A percentile compares a stretch with the other conserved stretches of the same genome.
These are phyloP conservation scores for Coprinellus micaceus DNA, from an alignment of 768 basidiomycete genomes.

Conservation along the genomic window DNA sequence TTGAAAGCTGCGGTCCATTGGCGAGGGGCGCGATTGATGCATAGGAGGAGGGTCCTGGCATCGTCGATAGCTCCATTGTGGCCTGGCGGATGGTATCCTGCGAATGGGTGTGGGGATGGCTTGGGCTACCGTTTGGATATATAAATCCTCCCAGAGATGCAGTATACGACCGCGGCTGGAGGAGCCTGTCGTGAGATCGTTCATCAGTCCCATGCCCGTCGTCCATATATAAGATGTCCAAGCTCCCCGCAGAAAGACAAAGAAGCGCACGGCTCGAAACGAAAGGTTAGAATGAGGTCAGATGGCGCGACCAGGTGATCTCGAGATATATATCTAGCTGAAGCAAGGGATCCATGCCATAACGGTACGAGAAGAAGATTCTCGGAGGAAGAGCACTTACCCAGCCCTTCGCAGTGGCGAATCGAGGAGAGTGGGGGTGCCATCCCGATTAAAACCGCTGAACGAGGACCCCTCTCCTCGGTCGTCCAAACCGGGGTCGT, in stretches of 20 bases:
- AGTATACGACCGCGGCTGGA: constrained; percentile 53
- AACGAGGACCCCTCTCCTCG: neutral
- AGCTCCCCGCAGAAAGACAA: neutral
- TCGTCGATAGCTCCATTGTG: constrained; percentile 63
- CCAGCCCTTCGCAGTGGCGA: constrained; percentile 50
- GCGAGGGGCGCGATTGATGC: constrained; percentile 1
- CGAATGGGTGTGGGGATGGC: constrained; percentile 40
- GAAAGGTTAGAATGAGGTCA: constrained; percentile 20
- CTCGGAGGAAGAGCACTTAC: constrained; percentile 33
- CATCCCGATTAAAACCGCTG: too few species aligned
- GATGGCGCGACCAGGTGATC: constrained; percentile 22
- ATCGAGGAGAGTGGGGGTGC: constrained; percentile 26
- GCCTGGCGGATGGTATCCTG: constrained; percentile 61
- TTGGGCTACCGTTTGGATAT: constrained; percentile 5
- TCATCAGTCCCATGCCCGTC: too few species aligned
- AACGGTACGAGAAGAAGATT: neutral
- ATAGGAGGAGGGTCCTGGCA: constrained; percentile 34
- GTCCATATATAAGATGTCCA: too few species aligned
- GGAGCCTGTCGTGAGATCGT: too few species aligned
- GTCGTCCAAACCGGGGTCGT: neutral
- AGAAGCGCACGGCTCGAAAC: constrained; percentile 4
- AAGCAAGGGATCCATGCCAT: neutral
- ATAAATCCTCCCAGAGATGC: constrained; percentile 21
- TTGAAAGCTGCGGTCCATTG: neutral
- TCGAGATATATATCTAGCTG: neutral